A percentile compares a stretch with the other conserved stretches of the same genome.
These are phyloP conservation scores for Cerioporus squamosus DNA, from an alignment of 1,284 basidiomycete species.

Conservation along the genomic window DNA sequence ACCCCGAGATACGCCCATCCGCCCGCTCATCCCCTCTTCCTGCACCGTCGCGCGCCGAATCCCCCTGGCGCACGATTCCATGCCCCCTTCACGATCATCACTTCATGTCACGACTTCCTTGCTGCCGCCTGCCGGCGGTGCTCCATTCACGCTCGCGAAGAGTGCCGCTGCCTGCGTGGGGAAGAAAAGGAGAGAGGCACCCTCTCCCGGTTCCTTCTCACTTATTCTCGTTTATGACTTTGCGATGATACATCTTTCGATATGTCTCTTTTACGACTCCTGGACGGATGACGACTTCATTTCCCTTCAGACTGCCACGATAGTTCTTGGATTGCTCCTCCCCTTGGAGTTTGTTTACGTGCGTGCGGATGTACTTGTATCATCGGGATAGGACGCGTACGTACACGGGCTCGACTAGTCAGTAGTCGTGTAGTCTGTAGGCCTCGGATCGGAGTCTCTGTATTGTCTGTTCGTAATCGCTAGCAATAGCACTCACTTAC, in stretches of 20 bases:
- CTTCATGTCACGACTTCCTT: slow-evolving; percentile 9
- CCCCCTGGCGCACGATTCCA: slow-evolving; percentile 2
- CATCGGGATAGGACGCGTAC: slow-evolving; percentile 3
- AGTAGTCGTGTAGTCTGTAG: slow-evolving; percentile 16
- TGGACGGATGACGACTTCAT: slow-evolving; percentile 12
- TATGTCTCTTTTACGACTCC: slow-evolving; percentile 9
- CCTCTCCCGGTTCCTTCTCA: slow-evolving; percentile 8
- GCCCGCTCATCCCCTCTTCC: neutral
- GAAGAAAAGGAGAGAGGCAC: slow-evolving; percentile 20
- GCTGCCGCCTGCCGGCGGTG: slow-evolving; percentile 1
- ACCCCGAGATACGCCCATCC: neutral
- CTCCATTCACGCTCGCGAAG: neutral
- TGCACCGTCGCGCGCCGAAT: neutral
- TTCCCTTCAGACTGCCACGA: slow-evolving; percentile 9
- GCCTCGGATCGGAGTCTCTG: slow-evolving; percentile 9
- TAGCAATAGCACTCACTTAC: slow-evolving; percentile 11
- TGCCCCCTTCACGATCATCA: slow-evolving; percentile 15
- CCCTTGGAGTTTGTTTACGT: slow-evolving; percentile 6
- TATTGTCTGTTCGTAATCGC: slow-evolving; percentile 12
- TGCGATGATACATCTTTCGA: slow-evolving; percentile 15
- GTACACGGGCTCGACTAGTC: slow-evolving; percentile 12
- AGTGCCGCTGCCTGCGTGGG: neutral
- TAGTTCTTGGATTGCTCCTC: neutral
- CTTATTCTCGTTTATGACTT: slow-evolving; percentile 19
- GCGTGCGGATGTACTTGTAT: slow-evolving; percentile 18